phyloP scores from a whole-genome alignment of 768 basidiomycete genomes.

The Saitozyma podzolica region DNA sequence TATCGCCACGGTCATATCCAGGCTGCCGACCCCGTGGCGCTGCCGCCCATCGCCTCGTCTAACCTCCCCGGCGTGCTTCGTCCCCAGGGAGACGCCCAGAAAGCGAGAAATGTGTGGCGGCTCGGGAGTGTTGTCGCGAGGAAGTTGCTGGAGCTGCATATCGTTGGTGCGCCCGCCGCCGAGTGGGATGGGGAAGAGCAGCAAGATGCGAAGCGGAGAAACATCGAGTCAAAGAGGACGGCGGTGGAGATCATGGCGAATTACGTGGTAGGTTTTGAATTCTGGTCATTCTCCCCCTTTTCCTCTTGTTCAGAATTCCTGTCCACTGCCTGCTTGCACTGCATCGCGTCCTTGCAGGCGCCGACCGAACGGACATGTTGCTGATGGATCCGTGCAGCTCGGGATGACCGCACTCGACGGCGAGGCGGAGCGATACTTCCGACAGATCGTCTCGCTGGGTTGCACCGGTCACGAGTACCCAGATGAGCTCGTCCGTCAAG shows the following conservation, averaged over 20 bases:
- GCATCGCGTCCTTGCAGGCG: neutral
- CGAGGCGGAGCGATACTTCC: conserved; percentile 28
- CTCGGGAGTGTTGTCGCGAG: conserved; percentile 27
- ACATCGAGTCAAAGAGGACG: conserved; percentile 5
- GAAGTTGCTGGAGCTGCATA: conserved; percentile 12
- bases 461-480: conserved; percentile 21
- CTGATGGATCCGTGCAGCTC: conserved; percentile 11
- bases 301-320: neutral
- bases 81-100: conserved; percentile 31
- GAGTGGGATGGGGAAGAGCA: neutral
- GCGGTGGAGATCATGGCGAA: conserved; percentile 31
- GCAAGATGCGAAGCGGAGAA: conserved; percentile 1
- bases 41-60: conserved; percentile 34
- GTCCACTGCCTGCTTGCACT: too few species aligned
- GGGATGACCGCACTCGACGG: conserved; percentile 21
- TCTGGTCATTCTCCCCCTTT: neutral
- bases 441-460: conserved; percentile 20
- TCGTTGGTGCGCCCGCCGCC: neutral
- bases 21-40: conserved; percentile 30
- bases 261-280: conserved; percentile 32
- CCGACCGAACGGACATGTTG: neutral
- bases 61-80: conserved; percentile 24
- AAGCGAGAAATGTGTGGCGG: conserved; percentile 34
- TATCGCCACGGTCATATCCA: conserved; percentile 44
- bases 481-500: conserved; percentile 38